These are phyloP conservation scores for Hymenoscyphus occultus DNA, from an alignment of 2,329 filamentous ascomycete species.

Conservation along the genomic window DNA sequence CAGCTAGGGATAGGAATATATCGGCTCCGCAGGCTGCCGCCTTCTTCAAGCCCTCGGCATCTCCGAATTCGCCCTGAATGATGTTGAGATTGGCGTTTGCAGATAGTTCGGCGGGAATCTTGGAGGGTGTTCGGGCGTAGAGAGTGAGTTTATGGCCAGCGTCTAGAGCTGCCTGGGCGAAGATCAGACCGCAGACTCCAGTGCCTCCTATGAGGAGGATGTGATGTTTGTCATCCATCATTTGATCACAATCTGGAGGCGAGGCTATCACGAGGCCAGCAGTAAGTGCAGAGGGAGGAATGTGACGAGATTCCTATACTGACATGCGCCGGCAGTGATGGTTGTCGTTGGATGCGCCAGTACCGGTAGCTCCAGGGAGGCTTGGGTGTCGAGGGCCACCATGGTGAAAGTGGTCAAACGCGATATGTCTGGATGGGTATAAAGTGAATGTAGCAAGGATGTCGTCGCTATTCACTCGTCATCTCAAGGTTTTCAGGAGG, in stretches of 20 bases:
- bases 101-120: constrained; percentile 27
- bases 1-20: constrained; percentile 28
- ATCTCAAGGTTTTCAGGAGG: too few relatives aligned
- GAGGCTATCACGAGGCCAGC: not conserved
- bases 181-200: constrained; percentile 27
- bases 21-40: constrained; percentile 26
- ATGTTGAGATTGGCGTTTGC: constrained; percentile 22
- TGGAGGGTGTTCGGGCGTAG: constrained; percentile 29
- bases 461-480: not conserved
- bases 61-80: constrained; percentile 26
- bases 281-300: not conserved
- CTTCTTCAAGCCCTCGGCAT: constrained; percentile 25
- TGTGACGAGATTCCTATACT: not conserved
- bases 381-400: not conserved
- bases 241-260: not conserved
- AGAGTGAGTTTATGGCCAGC: constrained; percentile 27
- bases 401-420: constrained; percentile 4
- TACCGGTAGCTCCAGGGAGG: too few relatives aligned
- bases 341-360: too few relatives aligned
- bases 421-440: not conserved
- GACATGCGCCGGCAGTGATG: not conserved
- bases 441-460: not conserved
- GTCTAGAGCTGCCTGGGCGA: constrained; percentile 27
- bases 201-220: constrained; percentile 29
- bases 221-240: constrained; percentile 15